Evolutionary conservation across 73 alveolate genomes (phyloP).

Genomic region (Halteria grandinella): DNA sequence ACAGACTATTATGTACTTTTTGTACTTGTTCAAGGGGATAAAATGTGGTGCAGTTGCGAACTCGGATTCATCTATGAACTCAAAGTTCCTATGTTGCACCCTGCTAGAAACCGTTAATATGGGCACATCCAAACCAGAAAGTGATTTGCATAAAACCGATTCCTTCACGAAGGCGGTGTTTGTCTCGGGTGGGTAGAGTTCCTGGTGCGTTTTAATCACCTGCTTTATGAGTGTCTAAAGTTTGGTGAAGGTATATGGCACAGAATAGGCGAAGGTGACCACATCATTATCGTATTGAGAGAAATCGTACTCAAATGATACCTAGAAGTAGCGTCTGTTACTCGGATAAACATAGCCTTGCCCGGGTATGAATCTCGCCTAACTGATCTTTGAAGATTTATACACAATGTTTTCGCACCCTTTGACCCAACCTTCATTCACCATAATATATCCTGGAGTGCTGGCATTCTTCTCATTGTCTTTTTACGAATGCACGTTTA

Average conservation of each 20-base stretch:
- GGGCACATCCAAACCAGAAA: slow-evolving; percentile 74
- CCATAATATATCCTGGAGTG: background rate
- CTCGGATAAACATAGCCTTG: background rate
- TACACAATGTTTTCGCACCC: slow-evolving; percentile 67
- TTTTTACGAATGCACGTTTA: slow-evolving; percentile 57
- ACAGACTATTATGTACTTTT: slow-evolving; percentile 67
- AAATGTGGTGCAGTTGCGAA: background rate
- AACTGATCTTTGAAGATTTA: slow-evolving; percentile 44
- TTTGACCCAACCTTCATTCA: slow-evolving; percentile 62
- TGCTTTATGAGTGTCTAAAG: slow-evolving; percentile 61
- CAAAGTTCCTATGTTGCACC: slow-evolving; percentile 27
- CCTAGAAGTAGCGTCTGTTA: slow-evolving; percentile 63
- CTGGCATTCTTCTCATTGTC: slow-evolving; percentile 38
- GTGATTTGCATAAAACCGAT: slow-evolving; percentile 59
- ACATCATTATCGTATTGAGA: slow-evolving; percentile 73
- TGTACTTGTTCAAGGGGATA: slow-evolving; percentile 50
- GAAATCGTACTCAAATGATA: slow-evolving; percentile 75
- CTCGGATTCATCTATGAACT: slow-evolving; percentile 35
- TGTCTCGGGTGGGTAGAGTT: background rate
- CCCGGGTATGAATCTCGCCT: background rate
- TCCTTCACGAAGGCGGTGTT: slow-evolving; percentile 37
- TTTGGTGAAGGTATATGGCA: slow-evolving; percentile 81
- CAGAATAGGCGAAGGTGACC: slow-evolving; percentile 76
- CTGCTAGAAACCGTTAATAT: slow-evolving; percentile 61
- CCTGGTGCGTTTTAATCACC: background rate